These are phyloP conservation scores for Termitomyces heimii DNA, from an alignment of 768 basidiomycete species.

Conservation along the genomic window DNA sequence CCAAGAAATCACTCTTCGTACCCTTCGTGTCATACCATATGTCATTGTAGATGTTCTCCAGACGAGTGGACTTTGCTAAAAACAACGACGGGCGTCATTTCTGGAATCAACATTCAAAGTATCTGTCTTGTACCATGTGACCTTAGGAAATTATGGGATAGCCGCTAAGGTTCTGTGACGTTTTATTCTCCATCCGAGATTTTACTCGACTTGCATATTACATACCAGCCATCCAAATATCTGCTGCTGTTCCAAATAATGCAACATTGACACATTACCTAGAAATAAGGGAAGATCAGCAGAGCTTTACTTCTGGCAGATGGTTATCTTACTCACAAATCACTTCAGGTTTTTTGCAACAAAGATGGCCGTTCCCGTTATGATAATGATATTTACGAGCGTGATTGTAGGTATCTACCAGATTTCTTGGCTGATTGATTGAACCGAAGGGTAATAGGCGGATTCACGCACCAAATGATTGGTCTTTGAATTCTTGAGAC, in stretches of 20 bases:
- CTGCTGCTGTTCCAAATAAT: neutral
- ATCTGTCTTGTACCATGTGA: neutral
- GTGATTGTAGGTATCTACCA: neutral
- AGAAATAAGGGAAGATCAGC: neutral
- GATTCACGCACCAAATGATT: neutral
- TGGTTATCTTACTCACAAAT: neutral
- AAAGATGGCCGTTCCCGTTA: neutral
- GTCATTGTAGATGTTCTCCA: neutral
- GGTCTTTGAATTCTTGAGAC: too few species aligned
- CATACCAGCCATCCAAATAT: neutral
- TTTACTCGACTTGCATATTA: neutral
- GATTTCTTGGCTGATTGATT: too few species aligned
- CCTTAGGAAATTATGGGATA: neutral
- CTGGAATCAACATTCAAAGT: neutral
- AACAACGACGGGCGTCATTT: neutral
- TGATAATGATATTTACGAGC: neutral
- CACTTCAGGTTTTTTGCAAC: neutral
- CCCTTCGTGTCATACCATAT: neutral
- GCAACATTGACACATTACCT: neutral
- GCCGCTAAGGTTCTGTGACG: neutral
- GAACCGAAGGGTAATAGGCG: neutral
- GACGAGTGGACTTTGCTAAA: neutral
- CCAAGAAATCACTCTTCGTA: neutral
- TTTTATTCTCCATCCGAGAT: neutral
- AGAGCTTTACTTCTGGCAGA: neutral